A percentile compares a stretch with the other conserved stretches of the same genome.
Evolutionary conservation across 768 basidiomycete genomes (phyloP).

Genomic region (Dacryopinax primogenitus): DNA sequence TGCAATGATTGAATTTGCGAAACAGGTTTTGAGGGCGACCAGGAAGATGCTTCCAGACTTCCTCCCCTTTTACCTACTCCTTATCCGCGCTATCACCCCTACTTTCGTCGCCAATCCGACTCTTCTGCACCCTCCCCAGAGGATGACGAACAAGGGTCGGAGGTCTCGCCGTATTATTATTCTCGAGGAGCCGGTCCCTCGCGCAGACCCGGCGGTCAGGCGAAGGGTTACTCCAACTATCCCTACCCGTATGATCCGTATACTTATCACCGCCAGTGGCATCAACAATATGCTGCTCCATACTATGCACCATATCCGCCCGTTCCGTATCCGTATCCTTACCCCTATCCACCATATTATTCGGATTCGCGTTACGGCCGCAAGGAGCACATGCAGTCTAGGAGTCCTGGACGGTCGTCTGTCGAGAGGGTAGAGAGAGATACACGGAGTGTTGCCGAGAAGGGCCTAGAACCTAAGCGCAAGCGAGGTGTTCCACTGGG

Average conservation of each 20-base stretch:
- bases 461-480: neutral
- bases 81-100: neutral
- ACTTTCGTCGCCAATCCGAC: neutral
- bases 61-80: neutral
- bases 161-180: neutral
- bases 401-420: neutral
- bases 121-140: neutral
- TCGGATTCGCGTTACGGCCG: neutral
- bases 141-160: neutral
- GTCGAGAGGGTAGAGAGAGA: neutral
- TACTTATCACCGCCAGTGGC: neutral
- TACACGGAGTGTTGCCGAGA: neutral
- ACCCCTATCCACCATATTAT: neutral
- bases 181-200: neutral
- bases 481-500: neutral
- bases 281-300: neutral
- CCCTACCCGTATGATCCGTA: constrained; percentile 1
- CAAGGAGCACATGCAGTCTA: neutral
- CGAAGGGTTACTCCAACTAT: neutral
- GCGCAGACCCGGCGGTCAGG: neutral
- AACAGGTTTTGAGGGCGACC: neutral
- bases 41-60: no score
- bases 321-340: neutral
- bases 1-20: neutral
- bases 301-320: neutral